Evolutionary conservation across 768 basidiomycete genomes (phyloP).

Genomic region (Auricularia heimuer): DNA sequence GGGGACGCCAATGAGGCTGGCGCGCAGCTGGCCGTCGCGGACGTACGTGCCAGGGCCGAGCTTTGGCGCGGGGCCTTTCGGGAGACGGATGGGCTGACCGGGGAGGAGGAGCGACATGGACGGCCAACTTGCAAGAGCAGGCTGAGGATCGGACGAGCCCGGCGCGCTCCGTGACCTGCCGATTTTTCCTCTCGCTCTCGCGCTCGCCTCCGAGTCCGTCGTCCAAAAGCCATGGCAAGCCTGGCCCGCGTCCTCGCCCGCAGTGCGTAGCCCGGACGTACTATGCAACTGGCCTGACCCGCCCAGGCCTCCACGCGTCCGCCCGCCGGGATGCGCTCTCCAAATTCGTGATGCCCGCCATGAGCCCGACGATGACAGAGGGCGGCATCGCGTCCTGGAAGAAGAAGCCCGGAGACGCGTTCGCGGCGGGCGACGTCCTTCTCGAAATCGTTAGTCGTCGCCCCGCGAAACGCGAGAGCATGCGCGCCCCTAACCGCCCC

Average conservation of each 20-base stretch:
- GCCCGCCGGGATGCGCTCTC: conserved; percentile 67
- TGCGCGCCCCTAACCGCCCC: not conserved
- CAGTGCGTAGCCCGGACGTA: conserved; percentile 34
- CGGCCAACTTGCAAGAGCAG: conserved; percentile 15
- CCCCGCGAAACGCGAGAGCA: not conserved
- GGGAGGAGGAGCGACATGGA: conserved; percentile 45
- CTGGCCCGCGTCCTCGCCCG: conserved; percentile 58
- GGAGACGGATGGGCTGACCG: conserved; percentile 63
- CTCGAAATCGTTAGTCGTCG: conserved; percentile 71
- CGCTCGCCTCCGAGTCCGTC: not conserved
- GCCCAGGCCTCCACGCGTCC: conserved; percentile 72
- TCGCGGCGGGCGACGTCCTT: conserved; percentile 83
- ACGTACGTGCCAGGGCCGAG: conserved; percentile 59
- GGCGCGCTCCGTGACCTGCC: conserved; percentile 17
- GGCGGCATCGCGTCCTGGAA: conserved; percentile 98
- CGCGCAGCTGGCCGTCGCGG: conserved; percentile 52
- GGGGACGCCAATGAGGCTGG: conserved; percentile 61
- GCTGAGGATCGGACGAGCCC: conserved; percentile 17
- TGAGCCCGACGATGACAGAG: conserved; percentile 99
- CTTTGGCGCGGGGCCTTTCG: conserved; percentile 39
- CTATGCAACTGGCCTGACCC: not conserved
- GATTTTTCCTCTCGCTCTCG: conserved; percentile 15
- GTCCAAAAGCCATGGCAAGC: conserved; percentile 39
- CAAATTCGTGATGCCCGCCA: conserved; percentile 93
- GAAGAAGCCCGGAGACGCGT: conserved; percentile 89